Evolutionary conservation across 2,329 filamentous ascomycete genomes (phyloP).

Genomic region (Cercospora brassicicola): DNA sequence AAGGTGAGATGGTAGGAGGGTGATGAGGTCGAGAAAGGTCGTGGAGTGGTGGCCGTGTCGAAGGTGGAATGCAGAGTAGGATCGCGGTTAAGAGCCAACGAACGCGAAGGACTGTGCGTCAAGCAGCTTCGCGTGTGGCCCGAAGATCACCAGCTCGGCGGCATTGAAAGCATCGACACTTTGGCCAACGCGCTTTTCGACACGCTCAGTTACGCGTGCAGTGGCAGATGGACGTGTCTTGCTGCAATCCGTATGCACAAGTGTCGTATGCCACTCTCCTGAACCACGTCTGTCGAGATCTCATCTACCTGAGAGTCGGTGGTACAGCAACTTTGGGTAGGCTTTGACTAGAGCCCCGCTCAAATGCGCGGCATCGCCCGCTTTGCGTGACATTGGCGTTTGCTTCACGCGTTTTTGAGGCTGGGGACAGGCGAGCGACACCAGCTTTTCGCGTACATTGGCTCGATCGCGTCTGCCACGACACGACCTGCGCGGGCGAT

Average conservation of each 20-base stretch:
- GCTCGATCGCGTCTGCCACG: slow-evolving; percentile 7
- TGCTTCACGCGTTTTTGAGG: background rate
- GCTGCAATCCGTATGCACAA: background rate
- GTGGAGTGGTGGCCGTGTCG: slow-evolving; percentile 11
- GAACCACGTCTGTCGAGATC: background rate
- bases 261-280: background rate
- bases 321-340: slow-evolving; percentile 2
- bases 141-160: slow-evolving; percentile 7
- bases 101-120: slow-evolving; percentile 12
- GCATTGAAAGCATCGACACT: background rate
- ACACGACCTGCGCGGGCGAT: background rate
- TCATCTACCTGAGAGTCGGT: background rate
- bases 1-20: slow-evolving; percentile 2
- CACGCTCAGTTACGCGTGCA: background rate
- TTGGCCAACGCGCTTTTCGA: background rate
- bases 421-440: slow-evolving; percentile 4
- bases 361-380: slow-evolving; percentile 3
- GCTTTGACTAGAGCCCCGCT: slow-evolving; percentile 9
- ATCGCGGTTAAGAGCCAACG: slow-evolving; percentile 8
- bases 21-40: slow-evolving; percentile 9
- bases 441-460: slow-evolving; percentile 3
- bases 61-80: slow-evolving; percentile 12
- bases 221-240: background rate
- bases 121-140: slow-evolving; percentile 6
- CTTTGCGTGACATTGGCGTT: slow-evolving; percentile 1